Percentiles rank a stretch among this genome's conserved stretches.
Evolutionary conservation across 495 filamentous ascomycete species (phyloP).

Genomic region (Xylaria castorea): DNA sequence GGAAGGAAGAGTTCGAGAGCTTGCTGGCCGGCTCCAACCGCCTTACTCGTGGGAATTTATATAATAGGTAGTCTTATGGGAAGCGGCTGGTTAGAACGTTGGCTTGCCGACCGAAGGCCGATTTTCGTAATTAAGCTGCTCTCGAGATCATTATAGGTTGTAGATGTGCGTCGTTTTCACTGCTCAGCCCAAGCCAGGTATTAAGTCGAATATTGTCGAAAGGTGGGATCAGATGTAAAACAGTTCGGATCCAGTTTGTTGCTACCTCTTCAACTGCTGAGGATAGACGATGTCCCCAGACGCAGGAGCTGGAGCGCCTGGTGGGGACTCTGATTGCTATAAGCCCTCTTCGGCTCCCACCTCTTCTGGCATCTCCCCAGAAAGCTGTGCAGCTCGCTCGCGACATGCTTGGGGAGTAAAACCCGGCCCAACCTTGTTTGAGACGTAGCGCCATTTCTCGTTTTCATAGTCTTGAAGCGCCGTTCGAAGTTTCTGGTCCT

Average conservation of each 20-base stretch:
- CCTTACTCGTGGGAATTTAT: slow-evolving; percentile 23
- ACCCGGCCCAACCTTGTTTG: slow-evolving; percentile 83
- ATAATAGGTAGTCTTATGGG: slow-evolving; percentile 4
- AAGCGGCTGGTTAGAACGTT: background rate
- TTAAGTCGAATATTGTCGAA: slow-evolving; percentile 3
- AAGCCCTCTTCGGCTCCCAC: slow-evolving; percentile 47
- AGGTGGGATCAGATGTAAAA: background rate
- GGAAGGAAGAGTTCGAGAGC: slow-evolving; percentile 9
- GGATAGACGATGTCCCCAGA: slow-evolving; percentile 56
- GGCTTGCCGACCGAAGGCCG: slow-evolving; percentile 3
- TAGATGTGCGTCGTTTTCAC: slow-evolving; percentile 5
- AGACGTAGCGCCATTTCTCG: slow-evolving; percentile 87
- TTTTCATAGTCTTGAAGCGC: slow-evolving; percentile 88
- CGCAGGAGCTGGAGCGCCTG: slow-evolving; percentile 59
- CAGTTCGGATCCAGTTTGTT: slow-evolving; percentile 22
- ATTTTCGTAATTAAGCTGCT: slow-evolving; percentile 13
- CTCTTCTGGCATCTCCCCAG: slow-evolving; percentile 40
- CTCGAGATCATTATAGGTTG: background rate
- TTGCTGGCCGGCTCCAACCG: slow-evolving; percentile 15
- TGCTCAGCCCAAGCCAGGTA: background rate
- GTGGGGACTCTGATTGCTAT: slow-evolving; percentile 64
- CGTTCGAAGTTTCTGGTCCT: slow-evolving; percentile 79
- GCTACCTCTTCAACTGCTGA: slow-evolving; percentile 48
- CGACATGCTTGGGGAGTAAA: slow-evolving; percentile 85
- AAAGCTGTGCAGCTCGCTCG: slow-evolving; percentile 72